These are phyloP conservation scores for Mycena chlorophos DNA, from an alignment of 768 basidiomycete genomes.

Conservation along the genomic window DNA sequence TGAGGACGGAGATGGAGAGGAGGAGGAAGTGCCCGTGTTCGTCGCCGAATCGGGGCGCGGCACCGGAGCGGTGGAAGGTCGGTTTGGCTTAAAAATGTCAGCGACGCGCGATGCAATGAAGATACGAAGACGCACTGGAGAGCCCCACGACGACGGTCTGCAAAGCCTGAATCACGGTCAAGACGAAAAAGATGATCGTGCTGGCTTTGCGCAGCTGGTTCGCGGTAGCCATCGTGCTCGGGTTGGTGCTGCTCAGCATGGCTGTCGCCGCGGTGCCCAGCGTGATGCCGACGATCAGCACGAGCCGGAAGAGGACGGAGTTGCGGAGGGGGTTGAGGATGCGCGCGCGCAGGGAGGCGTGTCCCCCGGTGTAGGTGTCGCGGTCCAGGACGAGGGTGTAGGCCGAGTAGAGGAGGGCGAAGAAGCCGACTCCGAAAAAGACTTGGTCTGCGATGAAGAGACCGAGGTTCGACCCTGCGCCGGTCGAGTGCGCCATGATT, in stretches of 20 bases:
- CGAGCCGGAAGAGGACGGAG: constrained; percentile 32
- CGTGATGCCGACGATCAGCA: constrained; percentile 30
- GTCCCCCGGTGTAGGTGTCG: constrained; percentile 15
- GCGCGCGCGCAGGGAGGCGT: background rate
- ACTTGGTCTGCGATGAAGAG: constrained; percentile 23
- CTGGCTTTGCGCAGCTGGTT: constrained; percentile 34
- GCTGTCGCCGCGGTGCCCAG: constrained; percentile 36
- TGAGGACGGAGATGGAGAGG: constrained; percentile 24
- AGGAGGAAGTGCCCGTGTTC: constrained; percentile 34
- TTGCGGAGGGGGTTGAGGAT: constrained; percentile 28
- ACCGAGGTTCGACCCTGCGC: background rate
- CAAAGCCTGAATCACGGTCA: constrained; percentile 35
- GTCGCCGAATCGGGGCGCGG: background rate
- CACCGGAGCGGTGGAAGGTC: constrained; percentile 21
- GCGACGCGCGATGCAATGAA: background rate
- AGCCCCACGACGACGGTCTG: constrained; percentile 26
- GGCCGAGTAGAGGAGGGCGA: constrained; percentile 33
- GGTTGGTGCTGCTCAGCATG: constrained; percentile 20
- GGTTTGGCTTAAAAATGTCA: background rate
- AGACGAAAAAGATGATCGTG: constrained; percentile 37
- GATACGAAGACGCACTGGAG: background rate
- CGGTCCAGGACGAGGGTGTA: constrained; percentile 36
- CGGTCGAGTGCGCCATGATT: constrained; percentile 7
- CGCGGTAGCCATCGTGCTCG: constrained; percentile 19
- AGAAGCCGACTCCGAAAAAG: constrained; percentile 36